Conservation (phyloP, 331 rosid species). For the Arachis monticola region DNA sequence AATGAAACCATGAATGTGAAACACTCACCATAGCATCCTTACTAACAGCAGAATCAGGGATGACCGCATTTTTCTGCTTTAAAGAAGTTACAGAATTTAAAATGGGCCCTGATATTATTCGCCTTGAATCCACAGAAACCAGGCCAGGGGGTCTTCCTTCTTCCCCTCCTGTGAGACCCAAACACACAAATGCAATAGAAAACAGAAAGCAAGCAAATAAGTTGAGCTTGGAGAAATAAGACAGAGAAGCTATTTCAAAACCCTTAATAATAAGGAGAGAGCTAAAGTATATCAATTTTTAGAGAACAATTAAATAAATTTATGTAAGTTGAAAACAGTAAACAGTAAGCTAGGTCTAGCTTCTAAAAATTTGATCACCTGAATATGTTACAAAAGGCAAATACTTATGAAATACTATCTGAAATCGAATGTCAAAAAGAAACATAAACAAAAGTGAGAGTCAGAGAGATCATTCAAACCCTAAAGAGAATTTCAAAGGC, state of each 20-base stretch:
- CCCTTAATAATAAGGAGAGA: neutral
- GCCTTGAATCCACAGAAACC: conserved; percentile 61
- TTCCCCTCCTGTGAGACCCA: conserved; percentile 50
- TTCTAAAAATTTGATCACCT: neutral
- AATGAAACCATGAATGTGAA: conserved; percentile 2
- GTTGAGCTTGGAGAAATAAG: conserved; percentile 7
- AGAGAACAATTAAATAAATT: neutral
- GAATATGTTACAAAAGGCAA: neutral
- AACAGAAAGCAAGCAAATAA: neutral
- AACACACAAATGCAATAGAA: neutral
- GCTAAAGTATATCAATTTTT: neutral
- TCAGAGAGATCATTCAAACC: neutral
- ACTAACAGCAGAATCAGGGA: conserved; percentile 48
- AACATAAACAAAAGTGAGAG: neutral
- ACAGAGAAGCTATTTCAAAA: conserved; percentile 1
- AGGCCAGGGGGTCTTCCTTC: conserved; percentile 62
- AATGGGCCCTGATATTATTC: conserved; percentile 59
- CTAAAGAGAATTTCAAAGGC: neutral
- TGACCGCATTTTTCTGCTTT: conserved; percentile 63
- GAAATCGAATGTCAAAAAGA: neutral
- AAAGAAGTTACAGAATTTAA: conserved; percentile 50
- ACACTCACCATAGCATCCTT: conserved; percentile 60
- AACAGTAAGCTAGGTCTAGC: conserved; percentile 7
- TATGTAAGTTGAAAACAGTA: too few relatives aligned
- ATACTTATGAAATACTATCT: neutral